Conservation (phyloP, 306 rosid species). For the Trifolium repens region DNA sequence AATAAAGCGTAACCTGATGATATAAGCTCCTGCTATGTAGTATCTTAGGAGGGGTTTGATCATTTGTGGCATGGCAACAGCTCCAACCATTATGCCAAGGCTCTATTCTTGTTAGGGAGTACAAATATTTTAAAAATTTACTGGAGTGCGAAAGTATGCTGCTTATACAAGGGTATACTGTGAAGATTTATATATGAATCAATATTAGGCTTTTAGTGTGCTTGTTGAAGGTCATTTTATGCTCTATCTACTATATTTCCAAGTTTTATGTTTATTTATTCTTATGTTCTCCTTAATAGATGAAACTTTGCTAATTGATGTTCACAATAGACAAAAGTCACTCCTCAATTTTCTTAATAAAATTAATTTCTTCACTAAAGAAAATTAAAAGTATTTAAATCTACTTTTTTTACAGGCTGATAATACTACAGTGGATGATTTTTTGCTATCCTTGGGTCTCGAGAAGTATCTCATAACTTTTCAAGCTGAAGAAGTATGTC, state of each 20-base stretch:
- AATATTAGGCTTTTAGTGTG: constrained; percentile 22
- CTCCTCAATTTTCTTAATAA: not conserved
- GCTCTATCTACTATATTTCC: not conserved
- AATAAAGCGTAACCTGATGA: not conserved
- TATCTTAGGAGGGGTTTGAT: not conserved
- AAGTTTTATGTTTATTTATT: not conserved
- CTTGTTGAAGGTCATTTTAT: constrained; percentile 27
- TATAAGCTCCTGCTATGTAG: not conserved
- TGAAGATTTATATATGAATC: not conserved
- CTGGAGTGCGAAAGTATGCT: not conserved
- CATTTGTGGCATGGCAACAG: not conserved
- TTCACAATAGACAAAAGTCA: constrained; percentile 16
- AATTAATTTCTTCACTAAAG: constrained; percentile 23
- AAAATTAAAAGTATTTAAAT: not conserved
- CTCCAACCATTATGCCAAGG: constrained; percentile 19
- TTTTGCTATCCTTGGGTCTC: constrained; percentile 87
- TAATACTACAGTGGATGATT: constrained; percentile 69
- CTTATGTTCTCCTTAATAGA: not conserved
- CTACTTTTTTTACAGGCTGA: constrained; percentile 62
- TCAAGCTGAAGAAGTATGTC: constrained; percentile 98
- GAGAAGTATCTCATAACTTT: constrained; percentile 90
- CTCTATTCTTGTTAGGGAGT: not conserved
- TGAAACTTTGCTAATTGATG: not conserved
- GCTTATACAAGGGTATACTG: not conserved
- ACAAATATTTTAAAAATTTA: not conserved